Base-by-base conservation (phyloP, 1,284 basidiomycete genomes). In the Fomitopsis pinicola region DNA sequence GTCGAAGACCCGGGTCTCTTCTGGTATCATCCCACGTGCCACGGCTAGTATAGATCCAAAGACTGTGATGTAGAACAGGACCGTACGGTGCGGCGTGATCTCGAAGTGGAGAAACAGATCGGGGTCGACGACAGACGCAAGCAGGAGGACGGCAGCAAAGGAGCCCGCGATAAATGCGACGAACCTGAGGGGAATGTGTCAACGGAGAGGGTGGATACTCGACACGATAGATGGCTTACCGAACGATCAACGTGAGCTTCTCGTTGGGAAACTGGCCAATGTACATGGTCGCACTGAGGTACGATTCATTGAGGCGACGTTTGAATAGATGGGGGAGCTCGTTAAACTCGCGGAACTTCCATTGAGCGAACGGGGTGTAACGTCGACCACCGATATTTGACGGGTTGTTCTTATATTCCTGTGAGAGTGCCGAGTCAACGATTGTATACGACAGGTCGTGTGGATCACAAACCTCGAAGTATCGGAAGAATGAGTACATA, bases 301-400 rank as follows among this genome's bases (percentile, higher is more conserved):
- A 95, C 62, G 92, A 95, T 68, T 92, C 87, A 66, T 95, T 88
- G 57, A 98, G 81, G 58, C 97, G 82, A 48, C 94, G 82, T 44
- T 87, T 83, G 73, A 99, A 99, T 38, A 97, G 80, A 74, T 99
- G 97, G 0, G 95, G 93, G 5, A 99, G 81, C 73, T 99, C 97
- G 73, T 99, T 99, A 80, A 98, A 99, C 74, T 99, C 97, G 63
- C 97, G 85, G 71, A 99, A 99, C 73, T 98, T 98, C 97, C 97
- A 99, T 66, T 93, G 89, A 0, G 96, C 97, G 66, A 93, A 95
- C 1, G 89, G 91, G 0, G 97, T 99, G 71, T 98, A 99, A 65
- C 92, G 87, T 42, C 97, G 86, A 4, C 91, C 89, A 28, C 95
- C 92, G 55, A 98, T 93, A 0, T 92, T 91, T 0, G 96, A 97